These are phyloP conservation scores for Annulohypoxylon bovei DNA, from an alignment of 495 filamentous ascomycete genomes.

Conservation along the genomic window DNA sequence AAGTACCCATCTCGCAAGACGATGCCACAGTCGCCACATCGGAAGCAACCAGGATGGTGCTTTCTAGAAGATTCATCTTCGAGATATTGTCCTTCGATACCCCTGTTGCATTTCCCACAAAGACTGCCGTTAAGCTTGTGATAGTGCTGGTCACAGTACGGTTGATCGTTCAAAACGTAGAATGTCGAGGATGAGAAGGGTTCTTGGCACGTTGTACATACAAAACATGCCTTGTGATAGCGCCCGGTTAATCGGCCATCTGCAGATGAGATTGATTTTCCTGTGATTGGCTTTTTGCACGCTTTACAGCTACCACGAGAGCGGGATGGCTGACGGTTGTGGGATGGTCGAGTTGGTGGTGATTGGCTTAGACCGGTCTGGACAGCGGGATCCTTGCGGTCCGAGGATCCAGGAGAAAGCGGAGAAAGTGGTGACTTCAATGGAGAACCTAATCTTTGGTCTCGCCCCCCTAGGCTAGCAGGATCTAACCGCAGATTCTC, in stretches of 20 bases:
- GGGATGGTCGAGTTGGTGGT: slow-evolving; percentile 39
- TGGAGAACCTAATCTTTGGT: slow-evolving; percentile 22
- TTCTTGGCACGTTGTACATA: slow-evolving; percentile 82
- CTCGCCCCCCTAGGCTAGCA: slow-evolving; percentile 15
- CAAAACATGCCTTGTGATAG: slow-evolving; percentile 94
- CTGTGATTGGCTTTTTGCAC: slow-evolving; percentile 79
- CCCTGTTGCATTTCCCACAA: slow-evolving; percentile 78
- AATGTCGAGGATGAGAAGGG: slow-evolving; percentile 91
- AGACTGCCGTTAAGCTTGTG: slow-evolving; percentile 89
- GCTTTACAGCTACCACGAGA: slow-evolving; percentile 83
- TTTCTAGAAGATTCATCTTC: slow-evolving; percentile 81
- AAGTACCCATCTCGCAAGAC: slow-evolving; percentile 73
- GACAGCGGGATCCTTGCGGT: slow-evolving; percentile 39
- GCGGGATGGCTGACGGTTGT: slow-evolving; percentile 40
- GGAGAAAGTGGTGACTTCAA: slow-evolving; percentile 20
- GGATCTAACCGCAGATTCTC: slow-evolving; percentile 52
- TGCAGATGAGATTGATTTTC: slow-evolving; percentile 92
- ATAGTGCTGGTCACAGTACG: slow-evolving; percentile 93
- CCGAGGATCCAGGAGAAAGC: neutral
- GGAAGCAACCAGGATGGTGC: slow-evolving; percentile 88
- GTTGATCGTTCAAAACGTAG: slow-evolving; percentile 86
- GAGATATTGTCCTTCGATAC: slow-evolving; percentile 96
- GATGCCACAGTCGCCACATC: slow-evolving; percentile 71
- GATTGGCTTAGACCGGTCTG: slow-evolving; percentile 36
- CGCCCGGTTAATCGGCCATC: slow-evolving; percentile 93